These are phyloP conservation scores for Syzygium aqueum DNA, from an alignment of 345 rosid species.

Conservation along the genomic window DNA sequence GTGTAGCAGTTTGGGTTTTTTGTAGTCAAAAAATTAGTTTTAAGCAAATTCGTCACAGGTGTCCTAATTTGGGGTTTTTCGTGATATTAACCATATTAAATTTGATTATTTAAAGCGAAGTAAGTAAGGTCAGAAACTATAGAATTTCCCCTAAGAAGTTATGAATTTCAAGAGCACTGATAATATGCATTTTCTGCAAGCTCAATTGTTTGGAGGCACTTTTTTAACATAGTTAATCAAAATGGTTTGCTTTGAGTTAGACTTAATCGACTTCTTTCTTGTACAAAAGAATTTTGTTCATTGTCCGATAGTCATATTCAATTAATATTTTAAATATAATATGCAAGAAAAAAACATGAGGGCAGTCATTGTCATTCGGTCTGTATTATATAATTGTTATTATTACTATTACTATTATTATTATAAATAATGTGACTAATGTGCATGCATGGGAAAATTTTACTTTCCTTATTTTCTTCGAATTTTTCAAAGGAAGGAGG, in stretches of 20 bases:
- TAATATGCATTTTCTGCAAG: background rate
- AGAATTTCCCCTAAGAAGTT: background rate
- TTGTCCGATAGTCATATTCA: background rate
- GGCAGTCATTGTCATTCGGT: background rate
- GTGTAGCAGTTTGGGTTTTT: too few relatives aligned
- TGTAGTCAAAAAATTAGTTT: too few relatives aligned
- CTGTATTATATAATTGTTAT: background rate
- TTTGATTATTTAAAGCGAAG: background rate
- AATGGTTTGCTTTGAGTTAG: background rate
- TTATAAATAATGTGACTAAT: background rate
- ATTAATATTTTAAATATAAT: background rate
- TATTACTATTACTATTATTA: background rate
- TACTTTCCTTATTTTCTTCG: background rate
- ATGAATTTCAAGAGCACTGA: background rate
- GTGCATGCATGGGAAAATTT: background rate
- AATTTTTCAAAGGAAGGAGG: background rate
- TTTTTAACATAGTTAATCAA: background rate
- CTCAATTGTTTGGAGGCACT: background rate
- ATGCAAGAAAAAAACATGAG: background rate
- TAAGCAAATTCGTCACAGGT: too few relatives aligned
- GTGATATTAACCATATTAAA: too few relatives aligned
- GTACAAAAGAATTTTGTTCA: background rate
- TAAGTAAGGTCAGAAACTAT: background rate
- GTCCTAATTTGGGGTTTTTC: too few relatives aligned
- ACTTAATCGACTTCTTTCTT: background rate